These are phyloP conservation scores for Micractinium sp. DNA, from an alignment of 139 green algal genomes.

Conservation along the genomic window DNA sequence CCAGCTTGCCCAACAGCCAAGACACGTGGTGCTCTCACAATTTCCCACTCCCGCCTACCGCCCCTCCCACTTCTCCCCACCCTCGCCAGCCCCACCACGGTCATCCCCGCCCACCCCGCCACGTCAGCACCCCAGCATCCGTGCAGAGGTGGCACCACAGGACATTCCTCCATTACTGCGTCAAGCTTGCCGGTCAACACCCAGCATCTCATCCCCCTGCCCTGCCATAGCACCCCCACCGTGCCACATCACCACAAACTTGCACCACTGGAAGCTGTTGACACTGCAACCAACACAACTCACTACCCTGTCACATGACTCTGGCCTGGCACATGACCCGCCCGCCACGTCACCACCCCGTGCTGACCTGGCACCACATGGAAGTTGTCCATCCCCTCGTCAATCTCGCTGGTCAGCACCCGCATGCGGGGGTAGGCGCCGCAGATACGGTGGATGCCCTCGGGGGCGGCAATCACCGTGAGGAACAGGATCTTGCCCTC, in stretches of 20 bases:
- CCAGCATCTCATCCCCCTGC: not conserved
- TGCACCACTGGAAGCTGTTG: too few species aligned
- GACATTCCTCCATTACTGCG: too few species aligned
- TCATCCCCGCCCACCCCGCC: too few species aligned
- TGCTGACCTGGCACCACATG: conserved; percentile 79
- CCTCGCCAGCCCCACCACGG: too few species aligned
- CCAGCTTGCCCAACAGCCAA: too few species aligned
- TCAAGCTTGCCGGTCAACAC: too few species aligned
- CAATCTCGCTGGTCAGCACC: conserved; percentile 97
- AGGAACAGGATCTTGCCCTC: conserved; percentile 92
- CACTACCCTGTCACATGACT: not conserved
- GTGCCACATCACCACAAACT: not conserved
- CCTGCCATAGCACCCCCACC: not conserved
- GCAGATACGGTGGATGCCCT: conserved; percentile 89
- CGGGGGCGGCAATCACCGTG: conserved; percentile 91
- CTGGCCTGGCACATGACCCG: too few species aligned
- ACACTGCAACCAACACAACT: not conserved
- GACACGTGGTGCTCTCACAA: too few species aligned
- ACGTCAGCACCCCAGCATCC: not conserved
- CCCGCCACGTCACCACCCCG: not conserved
- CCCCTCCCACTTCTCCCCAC: too few species aligned
- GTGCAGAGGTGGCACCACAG: too few species aligned
- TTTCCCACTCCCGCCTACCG: too few species aligned
- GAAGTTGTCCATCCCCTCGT: conserved; percentile 82
- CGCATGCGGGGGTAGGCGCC: conserved; percentile 64